phyloP scores from a whole-genome alignment of 441 rosid genomes.

The Mallotus repandus region DNA sequence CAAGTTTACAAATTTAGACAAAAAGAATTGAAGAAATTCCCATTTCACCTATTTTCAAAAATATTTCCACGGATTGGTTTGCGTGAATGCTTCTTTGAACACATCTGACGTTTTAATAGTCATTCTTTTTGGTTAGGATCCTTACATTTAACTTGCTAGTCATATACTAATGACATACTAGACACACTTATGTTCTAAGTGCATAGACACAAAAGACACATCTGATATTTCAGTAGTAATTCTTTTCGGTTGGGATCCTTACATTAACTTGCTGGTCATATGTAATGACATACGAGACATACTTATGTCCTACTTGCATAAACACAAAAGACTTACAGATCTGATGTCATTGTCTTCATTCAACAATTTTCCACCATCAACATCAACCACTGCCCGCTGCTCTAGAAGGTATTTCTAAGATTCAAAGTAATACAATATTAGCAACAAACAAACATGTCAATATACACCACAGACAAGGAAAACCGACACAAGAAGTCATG shows the following conservation, averaged over 20 bases:
- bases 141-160: neutral
- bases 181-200: constrained; percentile 10
- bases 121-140: neutral
- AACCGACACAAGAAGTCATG: constrained; percentile 9
- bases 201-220: constrained; percentile 33
- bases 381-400: constrained; percentile 81
- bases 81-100: neutral
- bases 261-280: neutral
- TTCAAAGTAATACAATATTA: constrained; percentile 20
- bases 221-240: neutral
- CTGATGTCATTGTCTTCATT: constrained; percentile 94
- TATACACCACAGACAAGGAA: neutral
- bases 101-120: neutral
- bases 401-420: constrained; percentile 87
- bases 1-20: neutral
- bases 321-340: constrained; percentile 64
- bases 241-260: constrained; percentile 1
- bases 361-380: constrained; percentile 81
- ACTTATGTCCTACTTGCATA: constrained; percentile 15
- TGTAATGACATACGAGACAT: neutral
- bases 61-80: neutral
- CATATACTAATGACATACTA: neutral
- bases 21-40: neutral
- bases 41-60: neutral
- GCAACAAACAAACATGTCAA: constrained; percentile 22